Base-by-base conservation (phyloP, 1,139 yeast species). In the Pneumocystis wakefieldiae region DNA sequence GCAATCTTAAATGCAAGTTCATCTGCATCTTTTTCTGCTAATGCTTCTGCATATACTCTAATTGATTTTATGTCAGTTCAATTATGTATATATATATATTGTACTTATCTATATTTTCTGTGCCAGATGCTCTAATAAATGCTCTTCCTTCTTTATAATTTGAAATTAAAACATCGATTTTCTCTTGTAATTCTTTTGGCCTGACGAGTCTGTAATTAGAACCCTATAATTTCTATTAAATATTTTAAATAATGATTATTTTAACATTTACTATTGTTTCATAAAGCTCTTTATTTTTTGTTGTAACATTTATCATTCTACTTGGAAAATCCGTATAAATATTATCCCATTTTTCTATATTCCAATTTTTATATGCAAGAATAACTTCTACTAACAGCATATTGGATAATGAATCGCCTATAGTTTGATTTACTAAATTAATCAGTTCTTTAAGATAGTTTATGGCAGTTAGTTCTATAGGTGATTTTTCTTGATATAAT, bases 61-160 rank as follows among this genome's bases (percentile, higher is more conserved):
- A n/a, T 28, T 37, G 58, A 10, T 35, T 38, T 14, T 53, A 59
- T 32, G 32, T 42, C 8, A 61, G 14, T 32, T 24, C 15, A 32
- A 48, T n/a, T n/a, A 35, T 10, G 10, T 39, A 15, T 39, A 15
- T 8, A 41, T 58, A 32, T 28, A 29, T 24, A 14, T 14, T 3
- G 53, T 59, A 29, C 59, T 66, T 61, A 1, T 92, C 97, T 0
- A 96, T 97, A 74, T 94, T 95, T 73, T 92, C 99, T 1, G 99
- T 92, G 19, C 98, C 99, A 67, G 96, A 87, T 10, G 99, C 97
- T 69, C 99, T 83, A 3, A 92, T 97, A 75, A 92, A 92, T 2
- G 95, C 85, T 71, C 98, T 81, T 1, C 94, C 97, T 38, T 77
- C 73, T 0, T 77, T 72, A 70, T 78, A 85, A 70, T 81, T 76